Evolutionary conservation across 352 stramenopile genomes (phyloP).

Genomic region (Pythium apleroticum): DNA sequence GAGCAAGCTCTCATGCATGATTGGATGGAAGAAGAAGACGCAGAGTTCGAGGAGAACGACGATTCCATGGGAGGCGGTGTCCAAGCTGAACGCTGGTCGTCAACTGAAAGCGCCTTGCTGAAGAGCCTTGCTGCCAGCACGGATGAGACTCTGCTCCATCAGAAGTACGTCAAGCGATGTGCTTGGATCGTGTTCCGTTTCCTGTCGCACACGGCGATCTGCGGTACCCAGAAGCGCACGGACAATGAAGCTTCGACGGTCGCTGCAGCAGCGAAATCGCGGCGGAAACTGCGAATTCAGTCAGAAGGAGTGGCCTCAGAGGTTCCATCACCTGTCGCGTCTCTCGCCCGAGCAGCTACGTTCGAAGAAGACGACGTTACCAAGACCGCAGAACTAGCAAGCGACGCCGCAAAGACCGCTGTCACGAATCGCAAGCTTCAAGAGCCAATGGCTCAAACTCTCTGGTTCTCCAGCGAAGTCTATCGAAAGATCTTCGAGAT

Average conservation of each 20-base stretch:
- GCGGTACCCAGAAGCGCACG: slow-evolving; percentile 61
- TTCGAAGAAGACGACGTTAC: slow-evolving; percentile 50
- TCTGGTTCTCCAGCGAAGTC: slow-evolving; percentile 89
- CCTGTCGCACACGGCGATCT: slow-evolving; percentile 68
- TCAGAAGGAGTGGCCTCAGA: slow-evolving; percentile 31
- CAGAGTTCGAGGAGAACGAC: slow-evolving; percentile 27
- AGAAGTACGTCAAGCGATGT: slow-evolving; percentile 67
- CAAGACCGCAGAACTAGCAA: slow-evolving; percentile 70
- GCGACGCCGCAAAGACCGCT: slow-evolving; percentile 75
- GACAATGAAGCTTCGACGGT: slow-evolving; percentile 72
- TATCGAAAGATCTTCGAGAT: slow-evolving; percentile 87
- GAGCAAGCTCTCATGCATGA: slow-evolving; percentile 24
- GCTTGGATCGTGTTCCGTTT: slow-evolving; percentile 86
- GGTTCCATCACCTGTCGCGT: slow-evolving; percentile 17
- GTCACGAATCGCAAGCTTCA: slow-evolving; percentile 71
- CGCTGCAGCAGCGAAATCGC: slow-evolving; percentile 68
- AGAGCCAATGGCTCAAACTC: slow-evolving; percentile 70
- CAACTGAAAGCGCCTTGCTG: slow-evolving; percentile 28
- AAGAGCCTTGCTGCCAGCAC: slow-evolving; percentile 52
- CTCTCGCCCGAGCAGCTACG: slow-evolving; percentile 28
- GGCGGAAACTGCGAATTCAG: slow-evolving; percentile 63
- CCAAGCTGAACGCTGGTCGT: background rate
- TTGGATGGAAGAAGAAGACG: slow-evolving; percentile 36
- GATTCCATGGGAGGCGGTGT: background rate
- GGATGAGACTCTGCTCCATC: slow-evolving; percentile 65